Evolutionary conservation across 1,284 basidiomycete genomes (phyloP).

Genomic region (Sparassis latifolia): DNA sequence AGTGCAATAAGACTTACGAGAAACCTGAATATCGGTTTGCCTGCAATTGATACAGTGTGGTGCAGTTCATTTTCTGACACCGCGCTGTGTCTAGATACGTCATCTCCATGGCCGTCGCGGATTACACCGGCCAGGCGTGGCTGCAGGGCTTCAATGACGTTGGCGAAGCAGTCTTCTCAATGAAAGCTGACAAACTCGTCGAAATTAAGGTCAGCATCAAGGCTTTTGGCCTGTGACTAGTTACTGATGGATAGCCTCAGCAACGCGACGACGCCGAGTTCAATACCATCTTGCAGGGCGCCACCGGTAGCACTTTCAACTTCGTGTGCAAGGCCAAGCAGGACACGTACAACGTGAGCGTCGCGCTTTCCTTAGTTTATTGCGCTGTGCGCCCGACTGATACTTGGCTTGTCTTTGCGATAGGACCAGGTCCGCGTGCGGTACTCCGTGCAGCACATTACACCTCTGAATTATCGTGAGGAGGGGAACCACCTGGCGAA

Average conservation of each 20-base stretch:
- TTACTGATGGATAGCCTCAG: slow-evolving; percentile 28
- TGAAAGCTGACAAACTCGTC: slow-evolving; percentile 77
- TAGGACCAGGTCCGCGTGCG: slow-evolving; percentile 76
- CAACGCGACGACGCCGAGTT: slow-evolving; percentile 63
- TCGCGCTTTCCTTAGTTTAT: neutral
- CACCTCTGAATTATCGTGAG: slow-evolving; percentile 63
- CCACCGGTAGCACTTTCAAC: slow-evolving; percentile 70
- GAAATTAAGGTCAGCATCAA: slow-evolving; percentile 52
- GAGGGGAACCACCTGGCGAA: slow-evolving; percentile 62
- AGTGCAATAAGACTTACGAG: slow-evolving; percentile 75
- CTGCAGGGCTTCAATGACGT: slow-evolving; percentile 95
- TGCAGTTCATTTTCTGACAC: neutral
- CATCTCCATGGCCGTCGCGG: slow-evolving; percentile 83
- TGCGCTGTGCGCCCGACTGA: neutral
- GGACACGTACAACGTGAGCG: slow-evolving; percentile 77
- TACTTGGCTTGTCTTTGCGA: slow-evolving; percentile 6
- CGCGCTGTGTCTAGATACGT: slow-evolving; percentile 62
- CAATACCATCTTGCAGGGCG: slow-evolving; percentile 56
- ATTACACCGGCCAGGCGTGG: slow-evolving; percentile 89
- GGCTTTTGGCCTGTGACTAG: neutral
- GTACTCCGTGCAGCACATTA: slow-evolving; percentile 72
- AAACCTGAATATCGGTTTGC: slow-evolving; percentile 71
- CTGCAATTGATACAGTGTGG: slow-evolving; percentile 29
- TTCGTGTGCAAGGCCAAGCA: slow-evolving; percentile 87
- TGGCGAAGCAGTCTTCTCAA: slow-evolving; percentile 73